Evolutionary conservation across 2,329 filamentous ascomycete species (phyloP).

Genomic region (Alternaria incomplexa): DNA sequence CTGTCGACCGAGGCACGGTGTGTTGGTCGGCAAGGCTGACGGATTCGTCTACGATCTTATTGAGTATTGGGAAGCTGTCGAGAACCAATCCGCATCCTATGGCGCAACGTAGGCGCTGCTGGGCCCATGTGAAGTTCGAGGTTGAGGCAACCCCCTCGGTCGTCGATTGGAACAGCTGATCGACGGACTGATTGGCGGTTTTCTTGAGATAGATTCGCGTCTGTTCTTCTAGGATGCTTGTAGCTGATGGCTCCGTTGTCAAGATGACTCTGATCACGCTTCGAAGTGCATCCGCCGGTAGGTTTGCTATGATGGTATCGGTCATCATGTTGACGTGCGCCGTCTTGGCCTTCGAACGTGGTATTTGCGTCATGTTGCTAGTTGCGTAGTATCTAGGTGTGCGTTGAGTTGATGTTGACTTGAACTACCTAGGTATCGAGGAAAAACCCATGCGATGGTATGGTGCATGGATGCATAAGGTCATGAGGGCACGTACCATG

Average conservation of each 20-base stretch:
- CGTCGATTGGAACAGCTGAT: not conserved
- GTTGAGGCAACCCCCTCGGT: not conserved
- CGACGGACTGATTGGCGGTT: not conserved
- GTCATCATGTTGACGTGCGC: constrained; percentile 58
- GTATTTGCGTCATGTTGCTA: not conserved
- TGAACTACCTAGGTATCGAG: not conserved
- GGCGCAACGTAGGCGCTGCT: not conserved
- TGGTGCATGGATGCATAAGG: not conserved
- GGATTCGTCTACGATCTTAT: not conserved
- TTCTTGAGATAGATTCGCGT: not conserved
- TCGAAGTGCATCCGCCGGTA: constrained; percentile 50
- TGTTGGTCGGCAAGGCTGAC: not conserved
- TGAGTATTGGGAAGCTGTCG: constrained; percentile 1
- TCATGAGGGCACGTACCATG: not conserved
- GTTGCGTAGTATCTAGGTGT: not conserved
- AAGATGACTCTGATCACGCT: constrained; percentile 42
- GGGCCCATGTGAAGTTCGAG: not conserved
- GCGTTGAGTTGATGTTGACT: not conserved
- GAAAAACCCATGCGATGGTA: not conserved
- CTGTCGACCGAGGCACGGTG: not conserved
- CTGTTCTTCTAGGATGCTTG: not conserved
- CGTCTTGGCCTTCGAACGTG: constrained; percentile 25
- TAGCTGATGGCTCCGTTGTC: not conserved
- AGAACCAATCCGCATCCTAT: constrained; percentile 1
- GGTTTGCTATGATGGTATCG: constrained; percentile 54